Evolutionary conservation across 202 grass and related monocot genomes (phyloP).

Genomic region (Musa balbisiana): DNA sequence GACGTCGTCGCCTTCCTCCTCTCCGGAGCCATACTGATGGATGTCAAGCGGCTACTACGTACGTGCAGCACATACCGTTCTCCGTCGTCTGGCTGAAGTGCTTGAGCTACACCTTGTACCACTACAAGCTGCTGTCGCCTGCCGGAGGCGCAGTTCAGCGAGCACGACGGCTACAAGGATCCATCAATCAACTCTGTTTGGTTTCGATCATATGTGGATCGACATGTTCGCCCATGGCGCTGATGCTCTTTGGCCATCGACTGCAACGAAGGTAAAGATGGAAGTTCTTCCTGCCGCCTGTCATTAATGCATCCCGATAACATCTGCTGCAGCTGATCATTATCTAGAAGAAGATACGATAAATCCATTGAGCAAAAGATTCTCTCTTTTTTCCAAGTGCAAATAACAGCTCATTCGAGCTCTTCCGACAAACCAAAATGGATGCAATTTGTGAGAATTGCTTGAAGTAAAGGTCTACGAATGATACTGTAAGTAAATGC

Average conservation of each 20-base stretch:
- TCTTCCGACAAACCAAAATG: background rate
- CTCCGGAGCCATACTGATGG: conserved; percentile 76
- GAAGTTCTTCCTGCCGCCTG: too few species aligned
- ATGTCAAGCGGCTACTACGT: conserved; percentile 83
- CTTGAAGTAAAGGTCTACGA: conserved; percentile 2
- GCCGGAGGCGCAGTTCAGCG: conserved; percentile 58
- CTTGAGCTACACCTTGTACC: conserved; percentile 98
- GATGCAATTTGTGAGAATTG: conserved; percentile 2
- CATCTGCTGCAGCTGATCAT: background rate
- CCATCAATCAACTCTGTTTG: conserved; percentile 76
- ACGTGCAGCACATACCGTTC: conserved; percentile 88
- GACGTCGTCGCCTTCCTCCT: too few species aligned
- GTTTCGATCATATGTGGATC: conserved; percentile 67
- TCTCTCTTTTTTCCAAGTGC: conserved; percentile 8
- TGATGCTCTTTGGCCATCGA: conserved; percentile 85
- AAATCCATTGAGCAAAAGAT: background rate
- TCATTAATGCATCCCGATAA: too few species aligned
- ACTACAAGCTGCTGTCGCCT: conserved; percentile 56
- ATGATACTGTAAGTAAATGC: background rate
- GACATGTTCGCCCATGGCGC: conserved; percentile 78
- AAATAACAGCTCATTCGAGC: background rate
- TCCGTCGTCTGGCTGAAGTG: conserved; percentile 83
- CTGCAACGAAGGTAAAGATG: conserved; percentile 46
- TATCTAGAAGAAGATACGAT: background rate
- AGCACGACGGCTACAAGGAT: conserved; percentile 52